Evolutionary conservation across 768 basidiomycete species (phyloP).

Genomic region (Leucocoprinus sp.): DNA sequence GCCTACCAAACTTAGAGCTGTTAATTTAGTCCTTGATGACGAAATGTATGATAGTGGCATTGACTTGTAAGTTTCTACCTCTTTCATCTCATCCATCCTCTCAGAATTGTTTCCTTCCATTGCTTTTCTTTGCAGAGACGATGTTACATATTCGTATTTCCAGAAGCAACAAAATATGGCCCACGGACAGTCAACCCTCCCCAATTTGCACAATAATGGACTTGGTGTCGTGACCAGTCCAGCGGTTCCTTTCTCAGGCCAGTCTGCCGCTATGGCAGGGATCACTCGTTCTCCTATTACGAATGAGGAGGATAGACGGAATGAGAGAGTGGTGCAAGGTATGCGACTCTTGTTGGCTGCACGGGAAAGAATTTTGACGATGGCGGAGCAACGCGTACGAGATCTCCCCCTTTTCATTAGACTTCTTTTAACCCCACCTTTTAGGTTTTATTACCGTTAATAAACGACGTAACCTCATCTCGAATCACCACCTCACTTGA

Average conservation of each 20-base stretch:
- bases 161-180: constrained; percentile 22
- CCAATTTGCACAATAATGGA: constrained; percentile 25
- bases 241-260: not conserved
- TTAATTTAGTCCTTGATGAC: constrained; percentile 62
- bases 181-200: constrained; percentile 34
- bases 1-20: constrained; percentile 66
- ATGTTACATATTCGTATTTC: constrained; percentile 36
- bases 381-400: constrained; percentile 68
- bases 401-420: not conserved
- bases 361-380: constrained; percentile 62
- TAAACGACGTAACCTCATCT: constrained; percentile 35
- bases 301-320: constrained; percentile 46
- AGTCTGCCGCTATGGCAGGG: constrained; percentile 10
- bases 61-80: constrained; percentile 33
- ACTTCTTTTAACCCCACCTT: not conserved
- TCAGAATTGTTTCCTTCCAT: not conserved
- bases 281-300: constrained; percentile 23
- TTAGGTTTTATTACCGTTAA: constrained; percentile 46
- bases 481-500: constrained; percentile 61
- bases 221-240: constrained; percentile 7
- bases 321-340: constrained; percentile 50
- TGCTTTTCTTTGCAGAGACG: constrained; percentile 27
- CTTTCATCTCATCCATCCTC: not conserved
- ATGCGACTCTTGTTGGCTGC: constrained; percentile 64
- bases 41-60: constrained; percentile 43